Conservation (phyloP, 2,329 filamentous ascomycete genomes). For the Coleophoma crateriformis region DNA sequence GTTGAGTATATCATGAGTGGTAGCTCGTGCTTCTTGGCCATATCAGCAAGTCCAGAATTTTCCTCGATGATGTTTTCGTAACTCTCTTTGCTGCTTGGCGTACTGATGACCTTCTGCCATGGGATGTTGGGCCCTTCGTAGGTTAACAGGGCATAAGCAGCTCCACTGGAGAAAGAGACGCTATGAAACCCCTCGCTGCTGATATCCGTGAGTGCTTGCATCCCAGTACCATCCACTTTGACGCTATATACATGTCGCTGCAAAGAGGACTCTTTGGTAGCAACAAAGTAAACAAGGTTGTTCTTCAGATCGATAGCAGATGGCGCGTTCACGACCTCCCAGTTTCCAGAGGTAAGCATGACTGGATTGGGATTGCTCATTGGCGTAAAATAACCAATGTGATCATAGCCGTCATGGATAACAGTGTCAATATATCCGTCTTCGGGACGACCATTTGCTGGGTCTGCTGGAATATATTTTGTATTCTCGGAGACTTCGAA, state of each 20-base stretch:
- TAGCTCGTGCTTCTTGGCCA: slow-evolving; percentile 71
- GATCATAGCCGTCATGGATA: slow-evolving; percentile 80
- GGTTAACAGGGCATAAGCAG: slow-evolving; percentile 77
- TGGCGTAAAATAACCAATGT: slow-evolving; percentile 89
- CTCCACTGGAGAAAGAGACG: slow-evolving; percentile 77
- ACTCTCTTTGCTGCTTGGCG: slow-evolving; percentile 58
- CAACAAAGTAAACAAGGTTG: slow-evolving; percentile 87
- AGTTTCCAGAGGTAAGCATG: slow-evolving; percentile 80
- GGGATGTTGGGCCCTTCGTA: slow-evolving; percentile 83
- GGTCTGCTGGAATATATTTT: slow-evolving; percentile 79
- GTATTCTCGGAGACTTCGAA: slow-evolving; percentile 90
- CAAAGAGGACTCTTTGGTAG: slow-evolving; percentile 80
- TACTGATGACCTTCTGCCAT: slow-evolving; percentile 86
- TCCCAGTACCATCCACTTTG: slow-evolving; percentile 69
- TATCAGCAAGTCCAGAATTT: slow-evolving; percentile 64
- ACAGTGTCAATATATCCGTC: slow-evolving; percentile 94
- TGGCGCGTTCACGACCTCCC: slow-evolving; percentile 86
- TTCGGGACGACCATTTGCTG: slow-evolving; percentile 64
- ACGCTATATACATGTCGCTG: slow-evolving; percentile 92
- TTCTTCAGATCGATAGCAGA: slow-evolving; percentile 78
- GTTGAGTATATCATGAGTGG: slow-evolving; percentile 79
- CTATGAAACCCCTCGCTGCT: slow-evolving; percentile 71
- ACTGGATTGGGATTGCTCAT: slow-evolving; percentile 76
- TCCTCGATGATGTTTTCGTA: slow-evolving; percentile 73
- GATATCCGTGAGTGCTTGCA: slow-evolving; percentile 70